phyloP scores from a whole-genome alignment of 73 alveolate species.

The Breviolum minutum region DNA sequence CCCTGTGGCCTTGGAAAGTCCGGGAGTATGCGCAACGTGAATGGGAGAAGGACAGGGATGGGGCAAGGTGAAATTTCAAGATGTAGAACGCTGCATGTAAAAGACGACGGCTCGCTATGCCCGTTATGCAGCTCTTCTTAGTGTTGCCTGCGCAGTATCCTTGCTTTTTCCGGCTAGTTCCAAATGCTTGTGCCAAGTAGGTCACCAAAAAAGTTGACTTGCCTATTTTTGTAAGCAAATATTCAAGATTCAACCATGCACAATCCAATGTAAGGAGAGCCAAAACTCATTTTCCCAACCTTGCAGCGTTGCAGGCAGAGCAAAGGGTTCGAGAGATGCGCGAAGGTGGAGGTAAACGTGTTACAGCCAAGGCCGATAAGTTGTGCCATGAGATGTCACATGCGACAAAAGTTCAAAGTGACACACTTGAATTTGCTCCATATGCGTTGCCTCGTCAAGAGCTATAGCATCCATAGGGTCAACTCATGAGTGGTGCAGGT shows the following conservation, averaged over 20 bases:
- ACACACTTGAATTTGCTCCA: too few relatives aligned
- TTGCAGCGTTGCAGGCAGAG: slow-evolving; percentile 44
- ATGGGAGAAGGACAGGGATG: slow-evolving; percentile 36
- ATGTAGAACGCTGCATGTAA: background rate
- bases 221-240: background rate
- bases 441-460: too few relatives aligned
- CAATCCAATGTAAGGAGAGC: background rate
- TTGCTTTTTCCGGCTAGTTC: too few relatives aligned
- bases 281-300: background rate
- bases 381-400: background rate
- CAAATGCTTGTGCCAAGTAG: too few relatives aligned
- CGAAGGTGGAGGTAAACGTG: slow-evolving; percentile 52
- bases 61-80: background rate
- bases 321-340: slow-evolving; percentile 76
- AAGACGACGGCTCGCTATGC: too few relatives aligned
- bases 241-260: background rate
- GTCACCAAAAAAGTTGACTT: too few relatives aligned
- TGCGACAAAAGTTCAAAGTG: background rate
- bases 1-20: slow-evolving; percentile 89
- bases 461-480: background rate
- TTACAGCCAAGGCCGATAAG: slow-evolving; percentile 42
- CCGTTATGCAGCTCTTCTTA: too few relatives aligned
- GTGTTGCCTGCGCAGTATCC: too few relatives aligned
- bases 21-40: slow-evolving; percentile 91
- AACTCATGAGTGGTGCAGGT: background rate